phyloP scores from a whole-genome alignment of 2,329 filamentous ascomycete genomes.

The Zasmidium angulare region DNA sequence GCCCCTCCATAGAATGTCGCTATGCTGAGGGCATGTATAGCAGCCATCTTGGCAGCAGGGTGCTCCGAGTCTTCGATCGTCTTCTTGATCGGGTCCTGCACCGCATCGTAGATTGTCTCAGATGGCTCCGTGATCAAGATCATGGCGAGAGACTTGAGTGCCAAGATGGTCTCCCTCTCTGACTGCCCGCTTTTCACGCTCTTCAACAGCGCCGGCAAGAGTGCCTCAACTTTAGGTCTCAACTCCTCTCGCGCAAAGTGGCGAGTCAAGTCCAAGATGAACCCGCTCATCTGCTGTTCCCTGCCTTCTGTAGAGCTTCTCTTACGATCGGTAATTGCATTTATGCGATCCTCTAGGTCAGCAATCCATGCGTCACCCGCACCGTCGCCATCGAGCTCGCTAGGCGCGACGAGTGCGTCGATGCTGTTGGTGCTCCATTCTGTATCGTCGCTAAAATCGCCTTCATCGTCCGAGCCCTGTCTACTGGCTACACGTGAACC shows the following conservation, averaged over 20 bases:
- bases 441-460: constrained; percentile 59
- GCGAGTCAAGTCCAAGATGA: constrained; percentile 65
- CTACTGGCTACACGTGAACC: constrained; percentile 62
- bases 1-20: constrained; percentile 75
- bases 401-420: constrained; percentile 60
- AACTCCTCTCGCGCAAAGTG: constrained; percentile 67
- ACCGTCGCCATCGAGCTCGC: constrained; percentile 53
- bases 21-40: constrained; percentile 73
- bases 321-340: constrained; percentile 74
- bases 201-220: constrained; percentile 65
- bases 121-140: constrained; percentile 67
- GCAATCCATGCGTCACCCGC: constrained; percentile 59
- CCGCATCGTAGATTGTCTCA: constrained; percentile 64
- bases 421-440: constrained; percentile 64
- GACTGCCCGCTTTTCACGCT: constrained; percentile 69
- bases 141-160: constrained; percentile 69
- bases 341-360: constrained; percentile 64
- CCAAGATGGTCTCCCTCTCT: constrained; percentile 67
- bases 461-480: constrained; percentile 63
- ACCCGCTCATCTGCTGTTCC: constrained; percentile 62
- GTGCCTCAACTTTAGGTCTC: constrained; percentile 58
- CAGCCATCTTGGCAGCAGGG: constrained; percentile 63
- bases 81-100: constrained; percentile 59
- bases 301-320: constrained; percentile 71
- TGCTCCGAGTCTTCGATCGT: constrained; percentile 67